Conservation (phyloP, 345 rosid species). For the Gossypium anomalum region DNA sequence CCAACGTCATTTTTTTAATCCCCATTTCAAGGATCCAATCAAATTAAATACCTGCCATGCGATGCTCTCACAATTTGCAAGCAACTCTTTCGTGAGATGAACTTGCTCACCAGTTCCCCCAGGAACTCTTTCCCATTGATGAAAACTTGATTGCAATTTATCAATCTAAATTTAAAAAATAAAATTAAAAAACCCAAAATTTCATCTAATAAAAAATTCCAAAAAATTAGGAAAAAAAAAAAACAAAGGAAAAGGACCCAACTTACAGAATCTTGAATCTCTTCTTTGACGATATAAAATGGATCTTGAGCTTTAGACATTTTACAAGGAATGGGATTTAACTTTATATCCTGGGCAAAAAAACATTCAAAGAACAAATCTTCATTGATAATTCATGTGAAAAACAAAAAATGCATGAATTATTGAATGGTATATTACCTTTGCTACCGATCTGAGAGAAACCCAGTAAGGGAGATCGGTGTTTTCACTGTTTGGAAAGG, state of each 20-base stretch:
- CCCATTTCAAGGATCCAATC: not conserved
- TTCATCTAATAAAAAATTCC: not conserved
- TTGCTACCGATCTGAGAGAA: not conserved
- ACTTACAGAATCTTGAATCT: slow-evolving; percentile 96
- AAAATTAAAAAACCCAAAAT: slow-evolving; percentile 11
- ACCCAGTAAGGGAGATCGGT: slow-evolving; percentile 2
- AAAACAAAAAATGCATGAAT: not conserved
- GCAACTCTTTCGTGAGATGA: slow-evolving; percentile 61
- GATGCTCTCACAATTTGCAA: slow-evolving; percentile 80
- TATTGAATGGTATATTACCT: not conserved
- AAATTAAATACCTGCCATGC: slow-evolving; percentile 78
- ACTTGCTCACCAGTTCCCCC: slow-evolving; percentile 57
- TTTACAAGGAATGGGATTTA: not conserved
- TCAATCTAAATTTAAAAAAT: slow-evolving; percentile 51
- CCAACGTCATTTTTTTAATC: not conserved
- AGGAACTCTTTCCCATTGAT: slow-evolving; percentile 75
- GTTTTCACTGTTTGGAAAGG: not conserved
- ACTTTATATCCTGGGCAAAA: not conserved
- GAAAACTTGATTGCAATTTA: slow-evolving; percentile 78
- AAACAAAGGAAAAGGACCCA: not conserved
- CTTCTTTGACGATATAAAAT: slow-evolving; percentile 94
- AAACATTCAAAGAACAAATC: not conserved
- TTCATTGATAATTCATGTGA: not conserved
- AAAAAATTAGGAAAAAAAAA: not conserved
- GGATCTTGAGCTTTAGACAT: slow-evolving; percentile 99